Conservation (phyloP, 306 rosid genomes). For the Parietaria judaica region DNA sequence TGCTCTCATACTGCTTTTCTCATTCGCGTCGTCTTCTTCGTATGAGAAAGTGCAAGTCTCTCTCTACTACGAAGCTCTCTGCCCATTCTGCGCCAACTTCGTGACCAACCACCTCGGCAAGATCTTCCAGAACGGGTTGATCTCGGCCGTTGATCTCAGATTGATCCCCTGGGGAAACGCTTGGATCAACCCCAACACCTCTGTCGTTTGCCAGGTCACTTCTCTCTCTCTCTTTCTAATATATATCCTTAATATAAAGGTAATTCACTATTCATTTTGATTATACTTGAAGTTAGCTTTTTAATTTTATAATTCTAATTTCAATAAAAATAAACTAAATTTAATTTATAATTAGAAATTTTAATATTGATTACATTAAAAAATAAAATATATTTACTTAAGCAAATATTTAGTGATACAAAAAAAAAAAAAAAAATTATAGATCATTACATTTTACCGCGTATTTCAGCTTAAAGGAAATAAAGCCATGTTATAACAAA, state of each 20-base stretch:
- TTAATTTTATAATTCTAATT: not conserved
- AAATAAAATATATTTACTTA: too few relatives aligned
- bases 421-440: too few relatives aligned
- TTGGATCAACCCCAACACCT: conserved; percentile 40
- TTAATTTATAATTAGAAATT: not conserved
- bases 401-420: not conserved
- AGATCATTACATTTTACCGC: not conserved
- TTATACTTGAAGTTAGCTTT: not conserved
- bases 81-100: conserved; percentile 87
- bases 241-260: too few relatives aligned
- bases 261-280: not conserved
- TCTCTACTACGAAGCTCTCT: conserved; percentile 67
- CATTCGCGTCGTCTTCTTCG: not conserved
- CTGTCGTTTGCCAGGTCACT: conserved; percentile 56
- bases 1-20: not conserved
- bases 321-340: too few relatives aligned
- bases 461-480: not conserved
- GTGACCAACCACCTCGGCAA: conserved; percentile 53
- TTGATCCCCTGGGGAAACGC: conserved; percentile 93
- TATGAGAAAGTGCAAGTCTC: conserved; percentile 44
- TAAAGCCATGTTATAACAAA: too few relatives aligned
- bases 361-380: too few relatives aligned
- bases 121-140: conserved; percentile 62
- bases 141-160: conserved; percentile 60
- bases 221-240: not conserved